These are phyloP conservation scores for Comarum palustre DNA, from an alignment of 306 rosid species.

Conservation along the genomic window DNA sequence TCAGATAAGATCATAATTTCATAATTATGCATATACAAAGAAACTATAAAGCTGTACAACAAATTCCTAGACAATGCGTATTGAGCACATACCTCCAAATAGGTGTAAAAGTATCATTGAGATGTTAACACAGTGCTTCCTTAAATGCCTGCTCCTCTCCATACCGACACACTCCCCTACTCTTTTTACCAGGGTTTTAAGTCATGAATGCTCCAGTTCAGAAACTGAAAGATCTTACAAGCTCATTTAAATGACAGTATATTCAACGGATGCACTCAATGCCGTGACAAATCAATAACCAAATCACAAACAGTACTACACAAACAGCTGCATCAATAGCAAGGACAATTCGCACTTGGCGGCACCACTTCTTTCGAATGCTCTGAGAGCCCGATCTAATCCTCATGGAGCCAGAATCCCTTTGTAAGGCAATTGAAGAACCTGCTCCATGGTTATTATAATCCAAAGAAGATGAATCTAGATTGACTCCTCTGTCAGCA, in stretches of 20 bases:
- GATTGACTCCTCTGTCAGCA: slow-evolving; percentile 58
- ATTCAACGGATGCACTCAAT: slow-evolving; percentile 57
- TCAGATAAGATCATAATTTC: neutral
- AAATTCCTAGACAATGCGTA: neutral
- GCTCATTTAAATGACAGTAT: neutral
- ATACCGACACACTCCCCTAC: neutral
- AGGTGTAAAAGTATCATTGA: neutral
- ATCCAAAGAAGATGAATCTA: slow-evolving; percentile 50
- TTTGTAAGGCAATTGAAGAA: slow-evolving; percentile 51
- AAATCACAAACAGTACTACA: slow-evolving; percentile 54
- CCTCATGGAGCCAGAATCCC: slow-evolving; percentile 63
- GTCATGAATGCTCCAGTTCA: slow-evolving; percentile 5
- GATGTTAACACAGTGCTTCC: neutral
- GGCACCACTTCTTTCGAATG: slow-evolving; percentile 74
- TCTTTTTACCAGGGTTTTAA: neutral
- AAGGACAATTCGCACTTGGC: slow-evolving; percentile 76
- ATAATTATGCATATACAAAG: slow-evolving; percentile 4
- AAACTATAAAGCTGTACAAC: slow-evolving; percentile 6
- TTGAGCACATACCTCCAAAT: slow-evolving; percentile 10
- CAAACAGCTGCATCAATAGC: slow-evolving; percentile 87
- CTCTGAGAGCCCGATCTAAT: slow-evolving; percentile 55
- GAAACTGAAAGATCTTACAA: neutral
- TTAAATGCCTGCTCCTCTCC: neutral
- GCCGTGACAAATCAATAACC: slow-evolving; percentile 66
- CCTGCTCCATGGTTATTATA: slow-evolving; percentile 47